phyloP scores from a whole-genome alignment of 768 basidiomycete species.

The Mycena chlorophos region DNA sequence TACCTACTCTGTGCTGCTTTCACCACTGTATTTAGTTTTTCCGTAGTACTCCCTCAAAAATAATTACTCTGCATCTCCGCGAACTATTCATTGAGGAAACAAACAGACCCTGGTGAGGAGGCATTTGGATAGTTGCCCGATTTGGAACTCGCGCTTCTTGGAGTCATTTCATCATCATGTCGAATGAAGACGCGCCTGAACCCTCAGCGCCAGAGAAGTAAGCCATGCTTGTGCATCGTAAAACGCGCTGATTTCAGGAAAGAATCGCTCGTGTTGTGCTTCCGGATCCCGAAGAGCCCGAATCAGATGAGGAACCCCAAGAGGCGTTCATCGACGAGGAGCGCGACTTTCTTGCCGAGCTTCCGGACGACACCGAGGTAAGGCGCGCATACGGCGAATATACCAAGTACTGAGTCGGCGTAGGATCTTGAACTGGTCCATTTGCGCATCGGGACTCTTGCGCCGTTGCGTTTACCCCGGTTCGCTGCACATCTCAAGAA shows the following conservation, averaged over 20 bases:
- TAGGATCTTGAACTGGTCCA: slow-evolving; percentile 90
- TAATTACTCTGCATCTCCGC: too few relatives aligned
- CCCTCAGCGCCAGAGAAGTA: slow-evolving; percentile 8
- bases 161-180: not conserved
- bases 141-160: not conserved
- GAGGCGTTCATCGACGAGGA: slow-evolving; percentile 49
- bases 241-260: not conserved
- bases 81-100: too few relatives aligned
- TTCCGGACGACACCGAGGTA: slow-evolving; percentile 85
- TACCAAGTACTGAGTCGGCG: too few relatives aligned
- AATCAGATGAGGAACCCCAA: slow-evolving; percentile 47
- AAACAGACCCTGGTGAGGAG: too few relatives aligned
- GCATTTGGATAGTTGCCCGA: not conserved
- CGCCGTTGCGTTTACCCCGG: slow-evolving; percentile 65
- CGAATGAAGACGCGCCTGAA: not conserved
- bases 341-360: slow-evolving; percentile 71
- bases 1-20: slow-evolving; percentile 17
- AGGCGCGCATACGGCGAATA: not conserved
- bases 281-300: slow-evolving; percentile 45
- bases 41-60: slow-evolving; percentile 18
- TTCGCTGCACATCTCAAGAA: slow-evolving; percentile 70
- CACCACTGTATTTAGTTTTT: slow-evolving; percentile 14
- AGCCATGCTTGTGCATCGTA: not conserved
- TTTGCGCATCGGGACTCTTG: slow-evolving; percentile 68
- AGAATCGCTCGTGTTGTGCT: slow-evolving; percentile 46